Conservation (phyloP, 805 yeast genomes). For the Ogataea nitratoaversa region DNA sequence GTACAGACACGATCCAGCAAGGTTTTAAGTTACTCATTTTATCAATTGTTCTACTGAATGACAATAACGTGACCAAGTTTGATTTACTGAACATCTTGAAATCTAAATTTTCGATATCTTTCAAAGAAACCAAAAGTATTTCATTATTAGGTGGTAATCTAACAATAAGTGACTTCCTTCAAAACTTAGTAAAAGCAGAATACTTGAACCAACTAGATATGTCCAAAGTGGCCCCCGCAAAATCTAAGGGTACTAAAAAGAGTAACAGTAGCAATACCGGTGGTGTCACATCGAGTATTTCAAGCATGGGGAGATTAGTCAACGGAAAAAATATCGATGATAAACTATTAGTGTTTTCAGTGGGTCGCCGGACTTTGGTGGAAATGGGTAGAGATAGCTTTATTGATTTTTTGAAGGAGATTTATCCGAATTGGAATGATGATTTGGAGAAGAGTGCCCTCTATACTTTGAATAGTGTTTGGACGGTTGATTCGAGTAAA, state of each 20-base stretch:
- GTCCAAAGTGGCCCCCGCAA: constrained; percentile 7
- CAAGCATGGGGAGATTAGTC: constrained; percentile 2
- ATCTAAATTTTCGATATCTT: constrained; percentile 20
- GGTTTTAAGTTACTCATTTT: constrained; percentile 28
- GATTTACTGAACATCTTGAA: constrained; percentile 23
- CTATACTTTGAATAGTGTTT: constrained; percentile 21
- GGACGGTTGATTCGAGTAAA: constrained; percentile 11
- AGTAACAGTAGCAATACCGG: background rate
- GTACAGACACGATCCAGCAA: constrained; percentile 15
- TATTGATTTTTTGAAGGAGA: constrained; percentile 20
- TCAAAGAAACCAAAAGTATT: constrained; percentile 19
- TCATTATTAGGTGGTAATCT: constrained; percentile 13
- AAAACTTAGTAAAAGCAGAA: constrained; percentile 24
- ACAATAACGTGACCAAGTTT: constrained; percentile 24
- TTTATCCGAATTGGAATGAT: constrained; percentile 28
- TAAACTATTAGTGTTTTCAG: constrained; percentile 19
- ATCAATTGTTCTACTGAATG: constrained; percentile 23
- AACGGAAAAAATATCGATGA: constrained; percentile 18
- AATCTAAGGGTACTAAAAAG: constrained; percentile 1
- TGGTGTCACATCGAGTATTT: background rate
- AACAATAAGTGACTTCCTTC: constrained; percentile 21
- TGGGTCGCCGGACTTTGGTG: constrained; percentile 27
- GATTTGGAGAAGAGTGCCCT: constrained; percentile 24
- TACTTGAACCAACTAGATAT: constrained; percentile 22
- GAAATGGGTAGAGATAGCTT: constrained; percentile 26